Base-by-base conservation (phyloP, 306 rosid species). In the Prunus salicina region DNA sequence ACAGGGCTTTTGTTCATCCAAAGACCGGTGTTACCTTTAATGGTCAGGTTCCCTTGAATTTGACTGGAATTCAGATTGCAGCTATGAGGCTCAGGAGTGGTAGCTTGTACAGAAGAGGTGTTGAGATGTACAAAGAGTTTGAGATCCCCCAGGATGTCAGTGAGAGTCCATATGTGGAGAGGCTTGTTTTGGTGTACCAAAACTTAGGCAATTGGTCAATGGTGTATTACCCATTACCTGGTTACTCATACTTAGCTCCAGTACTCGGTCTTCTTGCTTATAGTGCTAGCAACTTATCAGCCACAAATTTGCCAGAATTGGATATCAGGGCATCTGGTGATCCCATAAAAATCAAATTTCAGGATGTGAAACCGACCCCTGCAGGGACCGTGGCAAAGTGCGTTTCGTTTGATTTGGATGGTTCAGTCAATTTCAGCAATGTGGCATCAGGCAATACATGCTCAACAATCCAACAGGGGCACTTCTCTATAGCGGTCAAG, bases 101-200 rank as follows among this genome's bases (percentile, higher is more conserved):
- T 14, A 96, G 99, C 88, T 83, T 96, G 66, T 86, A 81, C 81
- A 85, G 97, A 73, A 86, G 64, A 74, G 99, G 98, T 34, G 82
- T 81, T 76, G 2, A 6, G 0, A 52, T 55, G 81, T 96, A 84
- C 89, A 79, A 88, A 46, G 99, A 92, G 85, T 90, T 92, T 71
- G 79, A 30, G 14, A 88, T 96, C 71, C 91, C 93, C 0, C 19
- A 0, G 1, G 97, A 97, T 20, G 79, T 92, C 55, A 53, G 41
- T 11, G 96, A 51, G 83, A 81, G n/a, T 1, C 96, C 87, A 4
- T 92, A 89, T 82, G 99, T 85, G 14, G 65, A 84, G 86, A 95
- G 99, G 80, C 85, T 95, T 79, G 90, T 92, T 83, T 85, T 95
- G 67, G 93, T 96, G 84, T 96, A 96, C 88, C 99, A 92, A 80